Conservation (phyloP, 202 grass and related monocot species). For the Zizania palustris region DNA sequence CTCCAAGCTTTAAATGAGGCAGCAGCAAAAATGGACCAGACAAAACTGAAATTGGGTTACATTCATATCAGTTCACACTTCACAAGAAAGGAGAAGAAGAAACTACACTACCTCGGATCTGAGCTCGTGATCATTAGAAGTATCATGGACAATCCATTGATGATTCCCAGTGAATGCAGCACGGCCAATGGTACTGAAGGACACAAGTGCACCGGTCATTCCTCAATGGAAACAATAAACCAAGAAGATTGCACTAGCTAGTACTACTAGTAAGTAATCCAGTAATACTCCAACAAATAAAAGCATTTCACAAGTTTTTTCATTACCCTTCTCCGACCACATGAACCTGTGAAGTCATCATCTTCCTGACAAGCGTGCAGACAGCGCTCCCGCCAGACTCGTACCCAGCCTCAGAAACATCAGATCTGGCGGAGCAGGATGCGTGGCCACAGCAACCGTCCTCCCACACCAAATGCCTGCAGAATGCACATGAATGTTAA, state of each 20-base stretch:
- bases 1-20: slow-evolving; percentile 43
- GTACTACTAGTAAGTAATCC: neutral
- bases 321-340: slow-evolving; percentile 82
- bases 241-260: slow-evolving; percentile 17
- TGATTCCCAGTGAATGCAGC: slow-evolving; percentile 80
- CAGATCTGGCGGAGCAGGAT: slow-evolving; percentile 44
- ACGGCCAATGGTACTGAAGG: slow-evolving; percentile 72
- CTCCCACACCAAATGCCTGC: slow-evolving; percentile 89
- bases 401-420: slow-evolving; percentile 41
- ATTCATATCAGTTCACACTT: slow-evolving; percentile 48
- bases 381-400: slow-evolving; percentile 33
- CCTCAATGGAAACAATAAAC: slow-evolving; percentile 25
- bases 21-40: slow-evolving; percentile 55
- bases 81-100: slow-evolving; percentile 8
- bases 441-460: slow-evolving; percentile 64
- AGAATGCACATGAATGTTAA: neutral
- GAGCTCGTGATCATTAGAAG: slow-evolving; percentile 44
- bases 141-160: slow-evolving; percentile 73
- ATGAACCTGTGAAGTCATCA: slow-evolving; percentile 75
- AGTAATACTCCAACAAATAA: neutral
- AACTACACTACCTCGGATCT: slow-evolving; percentile 68
- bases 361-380: slow-evolving; percentile 58
- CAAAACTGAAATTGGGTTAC: slow-evolving; percentile 40
- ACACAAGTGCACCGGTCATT: slow-evolving; percentile 35
- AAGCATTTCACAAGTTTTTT: neutral